Evolutionary conservation across 1,284 basidiomycete genomes (phyloP), one percentile per base, ranked within the genome.

Genomic region (Heterobasidion occidentale): DNA sequence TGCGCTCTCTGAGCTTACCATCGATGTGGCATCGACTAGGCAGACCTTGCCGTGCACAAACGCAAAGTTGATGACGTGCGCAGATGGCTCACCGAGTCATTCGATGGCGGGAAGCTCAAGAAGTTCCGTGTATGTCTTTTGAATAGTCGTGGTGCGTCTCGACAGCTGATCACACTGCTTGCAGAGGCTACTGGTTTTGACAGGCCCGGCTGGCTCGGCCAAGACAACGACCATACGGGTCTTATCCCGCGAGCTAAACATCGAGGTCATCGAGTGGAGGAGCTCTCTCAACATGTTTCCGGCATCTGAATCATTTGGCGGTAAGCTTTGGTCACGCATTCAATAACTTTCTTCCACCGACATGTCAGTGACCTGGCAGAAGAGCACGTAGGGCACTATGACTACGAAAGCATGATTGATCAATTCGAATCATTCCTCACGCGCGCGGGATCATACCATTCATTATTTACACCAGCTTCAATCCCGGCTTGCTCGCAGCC

Each of bases 201-300:
- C 90, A 1, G 96, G 97, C 1, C 92, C 93, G 0, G 88, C 94
- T 8, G 97, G 96, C 0, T 83, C 86, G 0, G 96, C 85, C 0
- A 99, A 99, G 74, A 96, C 95, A 0, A 81, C 93, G 0, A 92
- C 92, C 0, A 63, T 98, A 0, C 81, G 81, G 11, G 79, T 94
- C 0, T 73, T 99, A 7, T 78, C 92, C 0, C 70, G 75, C 20
- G 89, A 96, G 63, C 72, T 97, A 58, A 82, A 79, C 2, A 83
- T 92, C 52, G 89, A 95, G 46, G 77, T 98, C 19, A 67, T 93
- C 35, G 96, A 99, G 68, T 98, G 94, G 93, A 76, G 80, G 52
- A 92, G 86, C 63, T 71, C 77, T 1, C 42, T 19, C 2, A 20
- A 17, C 20, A 17, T n/a, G 33, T 12, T 17, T 15, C 11, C 34